Evolutionary conservation across 2,329 filamentous ascomycete species (phyloP).

Genomic region (Chaetomium strumarium): DNA sequence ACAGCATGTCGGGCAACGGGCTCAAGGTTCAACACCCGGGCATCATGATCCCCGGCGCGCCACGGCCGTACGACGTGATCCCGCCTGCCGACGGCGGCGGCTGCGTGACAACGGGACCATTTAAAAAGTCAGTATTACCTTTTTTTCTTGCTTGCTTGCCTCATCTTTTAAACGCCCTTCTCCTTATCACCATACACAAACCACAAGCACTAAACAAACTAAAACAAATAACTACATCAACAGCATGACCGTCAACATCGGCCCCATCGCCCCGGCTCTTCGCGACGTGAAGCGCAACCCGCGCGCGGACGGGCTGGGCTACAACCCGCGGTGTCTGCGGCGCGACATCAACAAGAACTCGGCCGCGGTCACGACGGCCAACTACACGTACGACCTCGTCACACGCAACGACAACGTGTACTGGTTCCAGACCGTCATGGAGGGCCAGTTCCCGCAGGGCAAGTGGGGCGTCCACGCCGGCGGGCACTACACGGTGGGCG

Average conservation of each 20-base stretch:
- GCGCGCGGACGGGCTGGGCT: constrained; percentile 17
- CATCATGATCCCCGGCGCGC: constrained; percentile 22
- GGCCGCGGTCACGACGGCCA: constrained; percentile 17
- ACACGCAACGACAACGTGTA: constrained; percentile 23
- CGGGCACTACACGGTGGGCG: constrained; percentile 21
- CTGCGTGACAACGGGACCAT: constrained; percentile 31
- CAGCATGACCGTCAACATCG: constrained; percentile 30
- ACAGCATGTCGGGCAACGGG: constrained; percentile 39
- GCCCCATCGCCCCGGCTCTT: constrained; percentile 24
- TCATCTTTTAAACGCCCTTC: too few species aligned
- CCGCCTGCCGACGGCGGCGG: constrained; percentile 28
- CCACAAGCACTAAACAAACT: background rate
- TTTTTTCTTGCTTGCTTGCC: too few species aligned
- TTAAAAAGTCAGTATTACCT: constrained; percentile 21
- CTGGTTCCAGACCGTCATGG: constrained; percentile 24
- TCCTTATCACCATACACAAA: background rate
- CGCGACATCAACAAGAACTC: constrained; percentile 23
- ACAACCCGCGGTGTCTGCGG: constrained; percentile 23
- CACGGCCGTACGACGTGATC: constrained; percentile 23
- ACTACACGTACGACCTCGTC: constrained; percentile 20
- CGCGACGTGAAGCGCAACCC: constrained; percentile 14
- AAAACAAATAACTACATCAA: background rate
- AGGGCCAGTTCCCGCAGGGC: constrained; percentile 25
- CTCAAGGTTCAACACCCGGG: constrained; percentile 27
- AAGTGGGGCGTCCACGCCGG: constrained; percentile 24